Base-by-base conservation (phyloP, 345 rosid genomes). In the Sisymbrium altissimum region DNA sequence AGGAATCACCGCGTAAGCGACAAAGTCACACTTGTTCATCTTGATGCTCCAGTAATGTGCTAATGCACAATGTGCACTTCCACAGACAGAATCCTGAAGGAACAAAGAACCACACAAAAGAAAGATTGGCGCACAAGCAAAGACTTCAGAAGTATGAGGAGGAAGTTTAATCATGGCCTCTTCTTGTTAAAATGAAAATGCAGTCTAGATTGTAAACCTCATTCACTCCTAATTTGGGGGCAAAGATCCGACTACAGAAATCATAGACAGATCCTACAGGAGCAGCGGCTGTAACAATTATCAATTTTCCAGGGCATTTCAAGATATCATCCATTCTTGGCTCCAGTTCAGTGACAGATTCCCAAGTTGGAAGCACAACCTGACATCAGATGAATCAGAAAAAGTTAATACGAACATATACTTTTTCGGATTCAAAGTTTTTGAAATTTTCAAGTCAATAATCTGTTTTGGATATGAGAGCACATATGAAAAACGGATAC, bases 11-110 rank as follows among this genome's bases (percentile, higher is more conserved):
- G 74, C 70, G 50, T 77, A 82, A 3, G 98, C 98, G 6, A 74
- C 25, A 5, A 88, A 73, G 46, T 89, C 86, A n/a, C 61, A 68
- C 57, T 89, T 50, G 56, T 50, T 85, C 41, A 88, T 81, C 80
- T 87, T 90, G 43, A 83, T 68, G 54, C 82, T 80, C 96, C 97
- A 90, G 48, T 87, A 88, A 19, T 79, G 61, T 75, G 88, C 89
- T 76, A 93, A 64, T 32, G 89, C 76, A 79, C 98, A 93, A 54
- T 87, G 83, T 32, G 93, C 95, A 72, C 90, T 81, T 33, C 97
- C 93, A 50, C 55, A 50, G 48, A 84, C 91, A 53, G 91, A 83
- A 79, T 89, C 92, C 96, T 92, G 81, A 38, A 62, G 13, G 23
- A 57, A 66, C 33, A 41, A 40, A 18, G 18, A 9, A 7, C 25